Base-by-base conservation (phyloP, 129 eudicot species). In the Ambrosia artemisiifolia region DNA sequence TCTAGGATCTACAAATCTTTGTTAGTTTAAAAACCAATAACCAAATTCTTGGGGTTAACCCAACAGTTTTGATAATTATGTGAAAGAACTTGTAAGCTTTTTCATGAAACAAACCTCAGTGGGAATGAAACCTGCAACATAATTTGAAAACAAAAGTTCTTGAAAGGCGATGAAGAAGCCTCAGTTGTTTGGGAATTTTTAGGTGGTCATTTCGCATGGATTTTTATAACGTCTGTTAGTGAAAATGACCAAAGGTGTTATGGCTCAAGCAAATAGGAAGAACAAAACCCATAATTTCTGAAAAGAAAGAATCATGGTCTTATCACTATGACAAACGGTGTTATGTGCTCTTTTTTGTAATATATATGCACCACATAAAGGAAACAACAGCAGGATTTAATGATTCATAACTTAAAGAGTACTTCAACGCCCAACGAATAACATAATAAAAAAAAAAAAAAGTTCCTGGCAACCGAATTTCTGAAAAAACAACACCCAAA, bases 361-460 rank as follows among this genome's bases (percentile, higher is more conserved):
- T 10, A 40, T 40, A 40, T 10, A 40, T 40, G 44, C 61, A 44
- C 47, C 69, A 72, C 69, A 62, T 18, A 62, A 61, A 75, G 20
- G 3, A 76, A 76, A 60, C 69, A 46, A 73, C 65, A 72, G 47
- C 64, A 30, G 1, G 20, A 38, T 57, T 24, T 17, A 42, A 67
- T 17, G 36, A 56, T 67, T 65, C 38, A 75, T 48, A 76, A 76
- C 0, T 68, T 68, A 59, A 44, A 67, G 44, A 54, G 80, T 76
- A 67, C 32, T 59, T 46, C 47, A 73, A 11, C 19, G 14, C 69
- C 33, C 49, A 74, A 63, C 18, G 36, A 74, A 53, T 36, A 74
- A 50, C 78, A 74, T 63, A 18, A 56, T 76, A 68, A 75, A 62
- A 28, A 11, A 47, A 61, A 47, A 13, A 47, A n/a, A 1, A 5